phyloP scores from a whole-genome alignment of 139 green algal species.

The Coccomyxa sp. region DNA sequence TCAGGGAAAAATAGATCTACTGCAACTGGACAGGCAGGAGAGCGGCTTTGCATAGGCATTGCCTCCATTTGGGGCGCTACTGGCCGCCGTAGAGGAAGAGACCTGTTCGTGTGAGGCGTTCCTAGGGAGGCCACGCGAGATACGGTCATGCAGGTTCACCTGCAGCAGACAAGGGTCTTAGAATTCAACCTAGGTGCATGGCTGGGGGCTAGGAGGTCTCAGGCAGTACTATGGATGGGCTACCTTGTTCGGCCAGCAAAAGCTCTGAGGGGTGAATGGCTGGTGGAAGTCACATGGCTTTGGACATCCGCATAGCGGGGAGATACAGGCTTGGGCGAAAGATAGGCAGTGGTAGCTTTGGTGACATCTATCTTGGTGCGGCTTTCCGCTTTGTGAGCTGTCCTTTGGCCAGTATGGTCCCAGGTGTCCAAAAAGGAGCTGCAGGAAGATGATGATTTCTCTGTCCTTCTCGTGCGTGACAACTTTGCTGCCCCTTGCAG shows the following conservation, averaged over 20 bases:
- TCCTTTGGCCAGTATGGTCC: not conserved
- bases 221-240: not conserved
- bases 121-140: too few species aligned
- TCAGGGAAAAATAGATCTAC: too few species aligned
- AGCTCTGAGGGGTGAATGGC: not conserved
- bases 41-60: too few species aligned
- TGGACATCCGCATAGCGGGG: constrained; percentile 44
- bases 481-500: constrained; percentile 48
- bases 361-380: constrained; percentile 86
- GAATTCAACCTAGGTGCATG: too few species aligned
- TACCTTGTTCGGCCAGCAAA: not conserved
- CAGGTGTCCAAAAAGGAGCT: not conserved
- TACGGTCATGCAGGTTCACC: too few species aligned
- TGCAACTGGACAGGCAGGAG: too few species aligned
- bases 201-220: too few species aligned
- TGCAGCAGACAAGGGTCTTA: too few species aligned
- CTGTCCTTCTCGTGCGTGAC: not conserved
- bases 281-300: constrained; percentile 14
- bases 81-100: not conserved
- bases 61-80: too few species aligned
- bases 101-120: not conserved
- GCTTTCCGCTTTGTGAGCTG: not conserved
- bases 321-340: constrained; percentile 76
- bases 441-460: not conserved
- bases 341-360: constrained; percentile 75